Evolutionary conservation across 192 early-diverging fungal species (phyloP).

Genomic region (Ambispora gerdemannii): DNA sequence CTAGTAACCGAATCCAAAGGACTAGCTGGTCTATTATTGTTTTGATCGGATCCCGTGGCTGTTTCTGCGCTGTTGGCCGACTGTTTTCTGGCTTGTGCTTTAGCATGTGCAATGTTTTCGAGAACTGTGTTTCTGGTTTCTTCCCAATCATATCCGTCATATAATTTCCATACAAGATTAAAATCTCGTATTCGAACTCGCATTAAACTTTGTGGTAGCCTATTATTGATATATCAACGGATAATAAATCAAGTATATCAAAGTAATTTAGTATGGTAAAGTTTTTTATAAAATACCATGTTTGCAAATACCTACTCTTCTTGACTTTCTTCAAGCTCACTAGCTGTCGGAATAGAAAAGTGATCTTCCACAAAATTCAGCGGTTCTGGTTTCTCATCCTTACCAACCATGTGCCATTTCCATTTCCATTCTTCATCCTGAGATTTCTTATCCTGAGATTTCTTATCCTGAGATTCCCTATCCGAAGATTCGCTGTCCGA

Average conservation of each 20-base stretch:
- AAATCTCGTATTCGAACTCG: slow-evolving; percentile 59
- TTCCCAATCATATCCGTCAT: slow-evolving; percentile 69
- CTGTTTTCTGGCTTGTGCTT: slow-evolving; percentile 25
- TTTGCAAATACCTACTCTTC: slow-evolving; percentile 22
- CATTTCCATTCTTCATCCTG: too few species aligned
- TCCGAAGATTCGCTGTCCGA: too few species aligned
- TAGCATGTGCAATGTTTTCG: slow-evolving; percentile 3
- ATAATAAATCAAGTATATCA: not conserved
- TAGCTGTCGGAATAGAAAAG: slow-evolving; percentile 42
- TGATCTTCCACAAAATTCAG: slow-evolving; percentile 47
- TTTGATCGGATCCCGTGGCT: slow-evolving; percentile 9
- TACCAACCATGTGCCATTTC: not conserved
- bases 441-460: not conserved
- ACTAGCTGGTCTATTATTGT: not conserved
- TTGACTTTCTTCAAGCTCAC: slow-evolving; percentile 27
- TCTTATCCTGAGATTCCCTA: slow-evolving; percentile 1
- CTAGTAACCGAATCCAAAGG: slow-evolving; percentile 11
- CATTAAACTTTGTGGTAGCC: slow-evolving; percentile 33
- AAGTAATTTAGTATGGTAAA: too few species aligned
- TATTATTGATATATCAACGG: not conserved
- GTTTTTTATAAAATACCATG: too few species aligned
- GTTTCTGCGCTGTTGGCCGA: not conserved
- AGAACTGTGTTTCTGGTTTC: slow-evolving; percentile 39
- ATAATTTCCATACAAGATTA: slow-evolving; percentile 59
- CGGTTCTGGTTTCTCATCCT: too few species aligned